Percentiles rank a stretch among this genome's conserved stretches.
Conservation (phyloP, 352 stramenopile species). For the Globisporangium yorkense region DNA sequence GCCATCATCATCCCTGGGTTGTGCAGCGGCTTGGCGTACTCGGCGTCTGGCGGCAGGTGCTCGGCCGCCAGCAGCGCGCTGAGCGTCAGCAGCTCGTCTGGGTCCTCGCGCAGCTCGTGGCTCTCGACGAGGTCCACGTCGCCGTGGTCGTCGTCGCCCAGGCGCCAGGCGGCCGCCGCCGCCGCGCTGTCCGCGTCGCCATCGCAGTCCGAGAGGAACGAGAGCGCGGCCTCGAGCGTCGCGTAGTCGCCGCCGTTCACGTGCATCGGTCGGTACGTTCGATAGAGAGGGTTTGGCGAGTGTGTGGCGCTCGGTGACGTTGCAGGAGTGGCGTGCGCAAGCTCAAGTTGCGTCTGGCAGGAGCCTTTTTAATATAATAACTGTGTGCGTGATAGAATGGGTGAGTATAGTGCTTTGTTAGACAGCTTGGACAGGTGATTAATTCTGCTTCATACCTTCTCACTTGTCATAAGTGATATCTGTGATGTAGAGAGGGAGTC, state of each 20-base stretch:
- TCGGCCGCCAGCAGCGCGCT: constrained; percentile 10
- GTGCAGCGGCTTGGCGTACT: constrained; percentile 9
- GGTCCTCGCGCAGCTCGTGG: constrained; percentile 3
- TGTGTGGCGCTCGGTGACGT: background rate
- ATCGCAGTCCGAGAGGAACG: constrained; percentile 31
- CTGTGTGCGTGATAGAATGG: too few relatives aligned
- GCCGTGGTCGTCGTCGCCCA: constrained; percentile 26
- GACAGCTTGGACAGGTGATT: too few relatives aligned
- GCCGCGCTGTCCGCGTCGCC: constrained; percentile 22
- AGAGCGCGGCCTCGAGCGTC: constrained; percentile 27
- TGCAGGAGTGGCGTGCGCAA: too few relatives aligned
- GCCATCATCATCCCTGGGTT: constrained; percentile 15
- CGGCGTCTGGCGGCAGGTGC: constrained; percentile 2
- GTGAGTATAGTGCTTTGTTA: too few relatives aligned
- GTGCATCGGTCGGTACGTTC: background rate
- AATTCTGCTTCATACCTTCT: too few relatives aligned
- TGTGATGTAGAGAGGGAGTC: too few relatives aligned
- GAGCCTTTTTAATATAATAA: too few relatives aligned
- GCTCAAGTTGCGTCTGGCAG: too few relatives aligned
- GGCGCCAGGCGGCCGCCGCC: constrained; percentile 24
- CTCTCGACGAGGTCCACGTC: constrained; percentile 16
- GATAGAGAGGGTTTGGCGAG: background rate
- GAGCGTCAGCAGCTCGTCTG: constrained; percentile 3
- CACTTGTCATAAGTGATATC: too few relatives aligned
- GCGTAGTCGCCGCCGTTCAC: constrained; percentile 4